A percentile compares a stretch with the other conserved stretches of the same genome.
These are phyloP conservation scores for Saururus chinensis DNA, from an alignment of 164 flowering plant genomes.

Conservation along the genomic window DNA sequence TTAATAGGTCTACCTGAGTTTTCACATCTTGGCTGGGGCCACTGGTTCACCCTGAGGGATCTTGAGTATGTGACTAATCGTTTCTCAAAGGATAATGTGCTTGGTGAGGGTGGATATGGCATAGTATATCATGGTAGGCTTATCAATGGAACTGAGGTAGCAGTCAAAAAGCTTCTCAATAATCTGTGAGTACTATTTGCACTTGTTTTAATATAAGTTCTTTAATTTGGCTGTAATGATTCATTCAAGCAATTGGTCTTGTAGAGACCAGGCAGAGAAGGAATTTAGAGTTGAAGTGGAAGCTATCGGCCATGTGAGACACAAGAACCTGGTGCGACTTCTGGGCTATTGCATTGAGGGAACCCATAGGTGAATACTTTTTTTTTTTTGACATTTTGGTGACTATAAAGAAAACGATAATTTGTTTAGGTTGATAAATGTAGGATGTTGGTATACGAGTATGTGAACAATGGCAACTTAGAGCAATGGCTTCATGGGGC, in stretches of 20 bases:
- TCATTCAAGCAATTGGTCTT: background rate
- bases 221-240: background rate
- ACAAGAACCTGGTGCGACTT: conserved; percentile 16
- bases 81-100: conserved; percentile 44
- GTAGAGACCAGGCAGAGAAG: conserved; percentile 17
- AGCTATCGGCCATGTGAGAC: conserved; percentile 17
- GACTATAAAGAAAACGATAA: background rate
- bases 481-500: conserved; percentile 38
- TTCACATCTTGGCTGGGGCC: conserved; percentile 97
- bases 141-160: conserved; percentile 78
- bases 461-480: conserved; percentile 15
- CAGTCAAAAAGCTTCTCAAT: conserved; percentile 83
- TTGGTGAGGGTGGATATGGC: conserved; percentile 97
- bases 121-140: conserved; percentile 66
- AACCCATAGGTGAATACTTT: conserved; percentile 9
- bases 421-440: background rate
- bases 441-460: conserved; percentile 16
- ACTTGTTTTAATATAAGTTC: background rate
- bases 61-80: conserved; percentile 62
- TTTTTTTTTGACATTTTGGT: background rate
- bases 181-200: conserved; percentile 48
- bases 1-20: conserved; percentile 76
- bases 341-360: conserved; percentile 17
- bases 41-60: conserved; percentile 91
- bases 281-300: conserved; percentile 19